Conservation (phyloP, 306 rosid genomes). For the Cucurbita ficifolia region DNA sequence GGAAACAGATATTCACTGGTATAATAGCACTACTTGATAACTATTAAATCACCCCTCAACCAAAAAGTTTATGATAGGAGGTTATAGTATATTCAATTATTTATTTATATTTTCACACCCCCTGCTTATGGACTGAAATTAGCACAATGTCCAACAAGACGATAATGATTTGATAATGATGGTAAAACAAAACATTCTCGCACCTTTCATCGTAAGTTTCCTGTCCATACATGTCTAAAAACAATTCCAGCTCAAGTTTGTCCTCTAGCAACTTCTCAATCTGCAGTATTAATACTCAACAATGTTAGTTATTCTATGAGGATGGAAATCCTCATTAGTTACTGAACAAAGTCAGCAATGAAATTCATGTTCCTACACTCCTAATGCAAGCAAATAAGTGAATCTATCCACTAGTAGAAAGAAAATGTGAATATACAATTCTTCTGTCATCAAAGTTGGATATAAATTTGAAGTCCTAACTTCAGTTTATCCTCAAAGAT, state of each 20-base stretch:
- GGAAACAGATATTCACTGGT: neutral
- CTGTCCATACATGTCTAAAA: conserved; percentile 58
- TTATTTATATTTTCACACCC: no score
- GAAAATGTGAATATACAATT: neutral
- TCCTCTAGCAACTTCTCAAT: conserved; percentile 59
- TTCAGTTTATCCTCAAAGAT: neutral
- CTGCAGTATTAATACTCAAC: conserved; percentile 22
- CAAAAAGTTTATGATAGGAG: no score
- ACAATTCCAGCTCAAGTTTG: conserved; percentile 48
- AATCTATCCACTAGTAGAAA: neutral
- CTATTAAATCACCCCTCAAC: no score
- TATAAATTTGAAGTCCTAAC: neutral
- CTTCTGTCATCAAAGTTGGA: neutral
- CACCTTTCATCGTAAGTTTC: conserved; percentile 71
- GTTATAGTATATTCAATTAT: no score
- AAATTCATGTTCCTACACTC: neutral
- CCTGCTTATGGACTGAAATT: no score
- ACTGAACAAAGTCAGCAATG: neutral
- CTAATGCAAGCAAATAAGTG: neutral
- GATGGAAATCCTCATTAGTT: neutral
- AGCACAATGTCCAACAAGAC: neutral
- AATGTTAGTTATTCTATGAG: neutral
- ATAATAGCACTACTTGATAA: no score
- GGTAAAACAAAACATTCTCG: neutral
- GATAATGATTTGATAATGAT: neutral